Evolutionary conservation across 2,329 filamentous ascomycete genomes (phyloP), one percentile per base, ranked within the genome.

Genomic region (Metarhizium guizhouense): DNA sequence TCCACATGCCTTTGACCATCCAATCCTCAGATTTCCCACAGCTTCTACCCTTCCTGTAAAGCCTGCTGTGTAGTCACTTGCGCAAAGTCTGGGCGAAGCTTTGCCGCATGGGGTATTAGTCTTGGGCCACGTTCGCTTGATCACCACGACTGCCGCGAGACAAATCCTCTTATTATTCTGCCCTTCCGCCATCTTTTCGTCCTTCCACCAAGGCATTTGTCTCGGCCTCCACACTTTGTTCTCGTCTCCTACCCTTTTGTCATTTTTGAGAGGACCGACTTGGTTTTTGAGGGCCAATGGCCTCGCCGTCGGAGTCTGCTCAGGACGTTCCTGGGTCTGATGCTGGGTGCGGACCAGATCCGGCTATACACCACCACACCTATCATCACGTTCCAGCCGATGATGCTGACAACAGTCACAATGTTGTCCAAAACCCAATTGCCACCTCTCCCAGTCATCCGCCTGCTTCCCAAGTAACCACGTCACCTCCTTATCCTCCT

Each of bases 281-380:
- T 20, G 18, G 20, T 30, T 30, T 30, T 30, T 5, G 25, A 48
- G 25, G 45, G 45, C 34, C 34, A 30, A 58, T 58, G 56, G 20
- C 56, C 52, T 58, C 54, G 51, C 38, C 48, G 36, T 45, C 54
- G 6, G 56, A 49, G 34, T 50, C 54, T 16, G 52, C 43, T 30
- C 51, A 55, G 52, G 52, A 56, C 14, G 42, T 53, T 11, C 32
- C 47, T 40, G 53, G 32, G n/a, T 40, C 53, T 20, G 45, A 56
- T 29, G 10, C n/a, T 30, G 38, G 53, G 14, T n/a, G 13, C 30
- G 56, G 18, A 14, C 47, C 18, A 34, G 40, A 51, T 38, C 30
- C 36, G 36, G 49, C n/a, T 38, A 18, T 48, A 40, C 54, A 32
- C 30, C 20, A 48, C 4, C 13, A 52, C 47, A 18, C 40, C 42